Conservation (phyloP, 2,329 filamentous ascomycete genomes). For the Fusarium hainanense region DNA sequence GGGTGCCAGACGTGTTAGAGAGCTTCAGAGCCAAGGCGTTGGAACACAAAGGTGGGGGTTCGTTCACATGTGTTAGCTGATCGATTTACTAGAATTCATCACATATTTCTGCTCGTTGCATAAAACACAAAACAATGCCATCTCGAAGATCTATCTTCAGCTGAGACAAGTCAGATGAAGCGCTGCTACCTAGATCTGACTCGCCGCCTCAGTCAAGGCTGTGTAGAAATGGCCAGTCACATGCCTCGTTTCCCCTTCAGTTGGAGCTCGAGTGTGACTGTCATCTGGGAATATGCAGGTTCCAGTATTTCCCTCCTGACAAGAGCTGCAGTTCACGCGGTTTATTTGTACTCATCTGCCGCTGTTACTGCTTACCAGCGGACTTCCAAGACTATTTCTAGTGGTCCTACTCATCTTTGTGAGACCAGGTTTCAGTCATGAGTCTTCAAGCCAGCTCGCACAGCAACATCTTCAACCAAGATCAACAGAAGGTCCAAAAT, state of each 20-base stretch:
- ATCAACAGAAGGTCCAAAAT: conserved; percentile 18
- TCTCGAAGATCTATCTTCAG: conserved; percentile 2
- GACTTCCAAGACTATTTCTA: neutral
- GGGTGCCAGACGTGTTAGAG: conserved; percentile 17
- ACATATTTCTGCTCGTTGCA: neutral
- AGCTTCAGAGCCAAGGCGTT: conserved; percentile 17
- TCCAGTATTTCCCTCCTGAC: conserved; percentile 22
- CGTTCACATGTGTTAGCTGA: neutral
- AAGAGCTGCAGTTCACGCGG: conserved; percentile 12
- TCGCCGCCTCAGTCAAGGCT: conserved; percentile 15
- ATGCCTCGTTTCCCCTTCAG: conserved; percentile 32
- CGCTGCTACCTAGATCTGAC: conserved; percentile 19
- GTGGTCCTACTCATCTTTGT: neutral
- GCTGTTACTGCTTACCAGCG: neutral
- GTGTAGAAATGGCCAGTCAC: conserved; percentile 27
- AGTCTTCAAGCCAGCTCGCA: neutral
- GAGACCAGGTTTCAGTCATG: conserved; percentile 1
- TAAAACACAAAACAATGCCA: conserved; percentile 1
- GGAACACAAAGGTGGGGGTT: conserved; percentile 12
- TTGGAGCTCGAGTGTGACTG: conserved; percentile 19
- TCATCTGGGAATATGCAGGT: conserved; percentile 28
- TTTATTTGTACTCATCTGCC: conserved; percentile 4
- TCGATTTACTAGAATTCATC: neutral
- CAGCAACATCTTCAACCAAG: neutral
- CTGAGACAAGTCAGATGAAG: conserved; percentile 23